A percentile compares a stretch with the other conserved stretches of the same genome.
These are phyloP conservation scores for Rhodosorus marinus DNA, from an alignment of 23 red algal genomes.

Conservation along the genomic window DNA sequence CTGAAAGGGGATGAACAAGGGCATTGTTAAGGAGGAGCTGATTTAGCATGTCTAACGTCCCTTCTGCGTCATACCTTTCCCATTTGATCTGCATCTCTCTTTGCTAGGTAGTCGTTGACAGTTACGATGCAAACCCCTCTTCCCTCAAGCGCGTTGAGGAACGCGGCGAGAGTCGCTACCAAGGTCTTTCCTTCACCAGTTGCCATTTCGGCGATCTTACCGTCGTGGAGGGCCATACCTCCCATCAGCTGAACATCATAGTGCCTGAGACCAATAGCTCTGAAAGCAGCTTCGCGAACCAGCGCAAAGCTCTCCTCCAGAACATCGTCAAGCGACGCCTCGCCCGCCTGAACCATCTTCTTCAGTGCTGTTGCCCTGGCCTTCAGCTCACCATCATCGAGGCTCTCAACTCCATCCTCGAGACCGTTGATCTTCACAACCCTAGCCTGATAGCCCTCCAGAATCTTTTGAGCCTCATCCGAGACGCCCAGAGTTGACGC, in stretches of 20 bases:
- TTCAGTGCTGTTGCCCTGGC: neutral
- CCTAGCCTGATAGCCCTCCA: too few species aligned
- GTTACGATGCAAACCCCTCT: constrained; percentile 61
- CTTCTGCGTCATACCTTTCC: constrained; percentile 18
- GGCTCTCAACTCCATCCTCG: constrained; percentile 31
- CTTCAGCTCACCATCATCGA: constrained; percentile 19
- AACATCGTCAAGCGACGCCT: constrained; percentile 10
- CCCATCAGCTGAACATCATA: constrained; percentile 95
- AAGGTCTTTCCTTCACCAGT: constrained; percentile 98
- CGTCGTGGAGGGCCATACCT: constrained; percentile 57
- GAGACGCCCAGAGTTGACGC: too few species aligned
- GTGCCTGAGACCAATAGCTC: constrained; percentile 58
- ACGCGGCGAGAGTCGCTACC: constrained; percentile 38
- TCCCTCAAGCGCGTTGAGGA: constrained; percentile 30
- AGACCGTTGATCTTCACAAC: constrained; percentile 50
- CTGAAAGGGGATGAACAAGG: too few species aligned
- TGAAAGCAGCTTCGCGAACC: constrained; percentile 53
- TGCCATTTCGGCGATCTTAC: constrained; percentile 77
- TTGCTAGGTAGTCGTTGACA: constrained; percentile 90
- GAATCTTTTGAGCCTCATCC: too few species aligned
- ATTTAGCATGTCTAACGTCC: too few species aligned
- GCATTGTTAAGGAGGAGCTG: too few species aligned
- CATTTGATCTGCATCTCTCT: constrained; percentile 51
- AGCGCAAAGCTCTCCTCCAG: constrained; percentile 74
- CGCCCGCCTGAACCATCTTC: neutral